Percentiles rank a stretch among this genome's conserved stretches.
Evolutionary conservation across 148 eudicot species (phyloP).

Genomic region (Camellia sinensis): DNA sequence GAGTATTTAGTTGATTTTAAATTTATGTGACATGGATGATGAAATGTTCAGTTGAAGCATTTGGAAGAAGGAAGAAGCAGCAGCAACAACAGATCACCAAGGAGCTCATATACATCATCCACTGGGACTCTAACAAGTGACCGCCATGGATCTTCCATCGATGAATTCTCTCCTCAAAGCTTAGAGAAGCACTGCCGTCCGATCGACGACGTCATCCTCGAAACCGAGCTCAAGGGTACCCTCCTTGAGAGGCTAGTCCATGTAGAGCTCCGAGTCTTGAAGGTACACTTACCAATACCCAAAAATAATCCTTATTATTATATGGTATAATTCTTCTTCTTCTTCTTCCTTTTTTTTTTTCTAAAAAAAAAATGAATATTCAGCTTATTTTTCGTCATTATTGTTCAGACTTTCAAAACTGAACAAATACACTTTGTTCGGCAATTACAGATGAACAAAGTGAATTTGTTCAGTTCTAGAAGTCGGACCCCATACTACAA

Average conservation of each 20-base stretch:
- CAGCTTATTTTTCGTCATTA: too few relatives aligned
- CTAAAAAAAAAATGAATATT: too few relatives aligned
- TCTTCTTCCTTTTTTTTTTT: neutral
- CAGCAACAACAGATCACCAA: constrained; percentile 28
- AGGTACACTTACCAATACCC: constrained; percentile 27
- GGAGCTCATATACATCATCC: constrained; percentile 47
- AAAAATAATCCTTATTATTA: neutral
- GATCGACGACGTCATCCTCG: constrained; percentile 44
- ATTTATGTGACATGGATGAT: neutral
- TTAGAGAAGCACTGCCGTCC: constrained; percentile 51
- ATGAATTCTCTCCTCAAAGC: neutral
- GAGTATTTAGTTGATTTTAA: too few relatives aligned
- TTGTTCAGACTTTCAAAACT: too few relatives aligned
- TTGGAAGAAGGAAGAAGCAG: constrained; percentile 48
- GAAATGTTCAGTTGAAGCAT: constrained; percentile 37
- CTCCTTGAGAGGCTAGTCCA: constrained; percentile 47
- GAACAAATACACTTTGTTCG: too few relatives aligned
- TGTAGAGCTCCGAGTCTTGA: constrained; percentile 49
- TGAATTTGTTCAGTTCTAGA: too few relatives aligned
- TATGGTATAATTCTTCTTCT: neutral
- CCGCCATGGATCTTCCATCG: constrained; percentile 26
- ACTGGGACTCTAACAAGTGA: constrained; percentile 37
- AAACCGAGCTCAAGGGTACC: constrained; percentile 50
- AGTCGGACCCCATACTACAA: too few relatives aligned
- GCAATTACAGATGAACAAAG: too few relatives aligned